Evolutionary conservation across 73 alveolate species (phyloP).

Genomic region (Symbiodinium pilosum): DNA sequence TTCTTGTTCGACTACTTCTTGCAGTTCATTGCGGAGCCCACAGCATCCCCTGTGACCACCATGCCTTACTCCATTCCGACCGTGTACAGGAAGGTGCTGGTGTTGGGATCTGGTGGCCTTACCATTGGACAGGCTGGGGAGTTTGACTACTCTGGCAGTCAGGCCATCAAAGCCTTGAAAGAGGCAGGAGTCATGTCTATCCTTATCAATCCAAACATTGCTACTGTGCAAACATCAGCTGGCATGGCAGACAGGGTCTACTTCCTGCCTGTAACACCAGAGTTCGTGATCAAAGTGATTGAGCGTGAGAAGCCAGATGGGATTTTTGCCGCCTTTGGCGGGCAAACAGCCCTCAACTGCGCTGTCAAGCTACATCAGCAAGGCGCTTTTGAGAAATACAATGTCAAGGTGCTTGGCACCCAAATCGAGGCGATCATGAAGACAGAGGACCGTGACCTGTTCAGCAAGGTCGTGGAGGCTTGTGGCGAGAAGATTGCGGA

Average conservation of each 20-base stretch:
- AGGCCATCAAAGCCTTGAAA: constrained; percentile 79
- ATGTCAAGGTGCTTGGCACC: constrained; percentile 85
- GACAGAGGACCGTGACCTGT: constrained; percentile 93
- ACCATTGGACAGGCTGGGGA: constrained; percentile 95
- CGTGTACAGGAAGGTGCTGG: constrained; percentile 25
- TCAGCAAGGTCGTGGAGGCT: constrained; percentile 73
- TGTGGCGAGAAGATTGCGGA: constrained; percentile 85
- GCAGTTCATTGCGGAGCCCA: constrained; percentile 46
- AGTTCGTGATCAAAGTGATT: constrained; percentile 71
- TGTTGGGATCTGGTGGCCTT: constrained; percentile 92
- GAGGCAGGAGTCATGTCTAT: constrained; percentile 24
- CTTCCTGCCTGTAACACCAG: constrained; percentile 93
- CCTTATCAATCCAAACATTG: constrained; percentile 93
- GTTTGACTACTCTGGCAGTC: constrained; percentile 95
- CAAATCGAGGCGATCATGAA: constrained; percentile 85
- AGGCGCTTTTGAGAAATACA: constrained; percentile 49
- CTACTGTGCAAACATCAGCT: constrained; percentile 89
- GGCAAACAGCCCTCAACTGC: constrained; percentile 95
- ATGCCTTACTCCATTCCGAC: constrained; percentile 46
- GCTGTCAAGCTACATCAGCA: constrained; percentile 48
- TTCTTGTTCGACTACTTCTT: constrained; percentile 87
- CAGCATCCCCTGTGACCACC: constrained; percentile 51
- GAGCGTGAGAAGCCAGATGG: constrained; percentile 89
- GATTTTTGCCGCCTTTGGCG: constrained; percentile 83
- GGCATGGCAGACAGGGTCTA: constrained; percentile 91